Evolutionary conservation across 108 stramenopile genomes (phyloP), one percentile per base, ranked within the genome.

Genomic region (Cyclotella baltica): DNA sequence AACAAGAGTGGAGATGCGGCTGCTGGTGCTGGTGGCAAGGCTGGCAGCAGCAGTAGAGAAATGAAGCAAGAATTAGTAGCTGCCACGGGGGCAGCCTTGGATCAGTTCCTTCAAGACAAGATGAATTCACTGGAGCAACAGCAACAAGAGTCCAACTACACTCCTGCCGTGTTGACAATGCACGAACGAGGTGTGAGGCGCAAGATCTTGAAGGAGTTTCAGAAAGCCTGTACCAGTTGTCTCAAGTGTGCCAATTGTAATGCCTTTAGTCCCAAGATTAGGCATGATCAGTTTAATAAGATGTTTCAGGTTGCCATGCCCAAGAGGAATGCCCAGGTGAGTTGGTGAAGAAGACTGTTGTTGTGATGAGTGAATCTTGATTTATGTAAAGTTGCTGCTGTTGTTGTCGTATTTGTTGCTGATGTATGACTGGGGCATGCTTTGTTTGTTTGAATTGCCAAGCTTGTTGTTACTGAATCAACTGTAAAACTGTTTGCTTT

Each of bases 221-320:
- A 93, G 51, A 48, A 83, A 20, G 76, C 73, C 18, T 89, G 92
- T 51, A 80, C 80, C 50, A 62, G 57, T 22, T 63, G 83, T 53
- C 75, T 88, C 19, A 86, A 80, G 38, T 99, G 99, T 87, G 84
- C 87, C 23, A 90, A 96, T 76, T 99, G 99, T 64, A 80, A 86
- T 23, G 98, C 98, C 13, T 90, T 83, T 53, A 86, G 81, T 5
- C 96, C 96, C 23, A 92, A 81, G 72, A 83, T 99, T 47, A 88
- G 98, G 8, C 98, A 98, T 77, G 98, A 98, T 86, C 93, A 95
- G 38, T 85, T 76, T 86, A 94, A 96, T 81, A 99, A 99, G 75
- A 80, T 99, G 34, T 99, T 99, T 78, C 92, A 92, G 69, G 71
- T 79, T 33, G 68, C 85, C 0, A 47, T 97, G 25, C 48, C 85